Conservation (phyloP, 2,329 filamentous ascomycete genomes). For the Anisogramma anomala region DNA sequence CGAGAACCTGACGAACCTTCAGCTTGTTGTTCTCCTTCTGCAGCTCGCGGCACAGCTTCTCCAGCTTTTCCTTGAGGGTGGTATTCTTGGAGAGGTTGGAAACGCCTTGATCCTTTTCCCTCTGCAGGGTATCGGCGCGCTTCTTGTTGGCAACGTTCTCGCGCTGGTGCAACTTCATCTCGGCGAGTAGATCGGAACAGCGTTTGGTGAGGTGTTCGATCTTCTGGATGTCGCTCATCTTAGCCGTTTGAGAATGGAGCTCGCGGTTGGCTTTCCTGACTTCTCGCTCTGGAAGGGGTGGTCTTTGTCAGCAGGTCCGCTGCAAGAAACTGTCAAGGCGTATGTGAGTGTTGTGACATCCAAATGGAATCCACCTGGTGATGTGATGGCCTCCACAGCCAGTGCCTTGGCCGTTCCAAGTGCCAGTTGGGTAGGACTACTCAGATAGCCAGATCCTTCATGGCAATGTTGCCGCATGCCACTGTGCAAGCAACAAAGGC, state of each 20-base stretch:
- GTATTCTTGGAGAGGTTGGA: constrained; percentile 84
- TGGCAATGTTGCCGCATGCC: background rate
- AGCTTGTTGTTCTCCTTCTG: constrained; percentile 97
- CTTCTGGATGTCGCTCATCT: constrained; percentile 84
- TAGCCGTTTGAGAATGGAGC: constrained; percentile 74
- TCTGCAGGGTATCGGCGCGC: constrained; percentile 83
- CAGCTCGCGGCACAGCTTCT: constrained; percentile 88
- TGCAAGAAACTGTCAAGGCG: background rate
- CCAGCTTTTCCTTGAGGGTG: constrained; percentile 87
- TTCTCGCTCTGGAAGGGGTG: constrained; percentile 61
- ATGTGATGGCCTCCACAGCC: background rate
- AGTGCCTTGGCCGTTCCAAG: background rate
- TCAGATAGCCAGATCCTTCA: background rate
- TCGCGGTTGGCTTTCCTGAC: constrained; percentile 91
- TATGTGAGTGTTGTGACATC: background rate
- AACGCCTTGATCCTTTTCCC: constrained; percentile 84
- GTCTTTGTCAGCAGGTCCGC: constrained; percentile 15
- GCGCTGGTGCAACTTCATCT: constrained; percentile 91
- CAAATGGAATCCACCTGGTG: background rate
- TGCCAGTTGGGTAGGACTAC: background rate
- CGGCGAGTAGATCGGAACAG: constrained; percentile 79
- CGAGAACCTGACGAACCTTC: constrained; percentile 51
- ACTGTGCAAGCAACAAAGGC: background rate
- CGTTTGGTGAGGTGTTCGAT: constrained; percentile 84
- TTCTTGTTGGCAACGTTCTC: constrained; percentile 96